Conservation (phyloP, 768 basidiomycete genomes). For the Rhodotorula toruloides region DNA sequence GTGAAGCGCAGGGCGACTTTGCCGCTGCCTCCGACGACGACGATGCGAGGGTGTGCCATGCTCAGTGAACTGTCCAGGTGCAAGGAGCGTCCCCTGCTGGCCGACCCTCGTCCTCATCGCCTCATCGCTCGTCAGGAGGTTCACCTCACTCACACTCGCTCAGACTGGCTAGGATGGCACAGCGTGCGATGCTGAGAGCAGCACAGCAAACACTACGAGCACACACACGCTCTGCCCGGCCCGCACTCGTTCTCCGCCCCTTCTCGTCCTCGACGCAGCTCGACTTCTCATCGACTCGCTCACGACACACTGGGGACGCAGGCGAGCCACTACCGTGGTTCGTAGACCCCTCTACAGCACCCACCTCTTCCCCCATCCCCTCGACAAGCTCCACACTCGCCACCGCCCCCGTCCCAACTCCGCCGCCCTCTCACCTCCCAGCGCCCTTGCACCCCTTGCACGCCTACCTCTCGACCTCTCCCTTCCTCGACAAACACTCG, state of each 20-base stretch:
- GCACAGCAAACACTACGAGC: too few relatives aligned
- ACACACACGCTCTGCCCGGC: too few relatives aligned
- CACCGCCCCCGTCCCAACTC: constrained; percentile 22
- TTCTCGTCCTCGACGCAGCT: too few relatives aligned
- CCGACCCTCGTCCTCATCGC: neutral
- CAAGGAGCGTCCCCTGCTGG: neutral
- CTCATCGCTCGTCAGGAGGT: neutral
- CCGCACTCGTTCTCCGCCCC: neutral
- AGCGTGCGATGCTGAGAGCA: too few relatives aligned
- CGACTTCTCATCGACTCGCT: neutral
- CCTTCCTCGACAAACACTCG: constrained; percentile 36
- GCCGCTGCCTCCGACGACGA: constrained; percentile 38
- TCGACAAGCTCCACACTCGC: neutral
- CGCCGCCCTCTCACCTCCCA: constrained; percentile 32
- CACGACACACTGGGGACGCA: neutral
- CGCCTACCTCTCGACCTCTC: constrained; percentile 34
- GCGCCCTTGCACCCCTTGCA: constrained; percentile 30
- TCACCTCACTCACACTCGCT: too few relatives aligned
- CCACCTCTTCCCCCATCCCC: neutral
- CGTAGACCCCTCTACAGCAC: constrained; percentile 21
- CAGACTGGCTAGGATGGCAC: too few relatives aligned
- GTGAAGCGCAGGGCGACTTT: constrained; percentile 54
- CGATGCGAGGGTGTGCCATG: constrained; percentile 23
- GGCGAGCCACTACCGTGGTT: constrained; percentile 29
- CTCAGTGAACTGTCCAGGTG: neutral